Evolutionary conservation across 2,329 filamentous ascomycete genomes (phyloP), one percentile per base, ranked within the genome.

Genomic region (Pestalotiopsis sp.): DNA sequence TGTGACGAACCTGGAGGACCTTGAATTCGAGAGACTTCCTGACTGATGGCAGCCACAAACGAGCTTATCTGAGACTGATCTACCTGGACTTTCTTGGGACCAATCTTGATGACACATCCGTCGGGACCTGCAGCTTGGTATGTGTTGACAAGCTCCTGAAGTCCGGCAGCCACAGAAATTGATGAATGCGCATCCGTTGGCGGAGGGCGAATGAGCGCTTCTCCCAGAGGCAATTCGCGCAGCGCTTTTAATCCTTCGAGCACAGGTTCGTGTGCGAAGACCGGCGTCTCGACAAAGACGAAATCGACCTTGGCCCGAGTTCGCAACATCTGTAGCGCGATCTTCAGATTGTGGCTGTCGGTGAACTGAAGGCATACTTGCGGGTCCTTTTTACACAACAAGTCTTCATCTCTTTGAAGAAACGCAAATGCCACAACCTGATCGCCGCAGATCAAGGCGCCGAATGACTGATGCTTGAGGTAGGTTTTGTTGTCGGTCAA

Each of bases 261-360:
- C 1, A 94, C 83, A 0, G 91, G 91, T 66, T 92, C 88, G 66
- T 89, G 92, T 0, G 91, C 88, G 73, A 93, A 94, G 0, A 90
- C 83, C 0, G 91, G 82, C 0, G 91, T 90, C 56, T 92, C 85
- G 0, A 93, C 85, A 2, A 89, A 77, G 0, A 90, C 75, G 58
- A 93, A 89, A 1, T 74, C 75, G 3, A 86, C 65, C 0, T 70
- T 52, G 44, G 30, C 60, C 0, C 75, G 70, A 0, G 73, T 67
- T 7, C 81, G 78, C 6, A 90, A 72, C 0, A 78, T 81, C 0
- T 79, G 56, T 0, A 93, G 72, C 0, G 85, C 80, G 7, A 83
- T 83, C 0, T 77, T 73, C 1, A 91, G 70, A 0, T 83, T 82
- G 0, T 74, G 69, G 2, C 78, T 74, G 20, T 87, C 84, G 0